Evolutionary conservation across 495 filamentous ascomycete species (phyloP).

Genomic region (Neurospora pannonica): DNA sequence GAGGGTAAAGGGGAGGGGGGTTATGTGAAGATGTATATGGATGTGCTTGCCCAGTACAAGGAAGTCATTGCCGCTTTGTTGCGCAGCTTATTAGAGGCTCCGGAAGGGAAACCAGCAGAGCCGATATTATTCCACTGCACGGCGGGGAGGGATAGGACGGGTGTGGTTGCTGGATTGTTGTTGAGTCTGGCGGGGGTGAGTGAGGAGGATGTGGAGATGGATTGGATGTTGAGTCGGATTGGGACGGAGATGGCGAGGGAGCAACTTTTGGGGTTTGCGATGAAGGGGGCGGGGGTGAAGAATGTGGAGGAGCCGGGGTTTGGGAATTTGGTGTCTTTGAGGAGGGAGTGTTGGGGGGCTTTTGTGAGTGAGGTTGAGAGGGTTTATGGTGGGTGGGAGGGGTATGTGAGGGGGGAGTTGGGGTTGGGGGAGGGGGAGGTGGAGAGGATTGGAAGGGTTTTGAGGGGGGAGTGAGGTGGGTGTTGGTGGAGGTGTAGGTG

Average conservation of each 20-base stretch:
- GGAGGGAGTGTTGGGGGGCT: slow-evolving; percentile 26
- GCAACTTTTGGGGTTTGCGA: slow-evolving; percentile 30
- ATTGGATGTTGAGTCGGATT: slow-evolving; percentile 42
- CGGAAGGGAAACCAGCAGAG: slow-evolving; percentile 28
- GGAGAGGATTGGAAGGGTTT: slow-evolving; percentile 31
- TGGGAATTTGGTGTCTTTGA: slow-evolving; percentile 29
- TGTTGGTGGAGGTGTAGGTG: not conserved
- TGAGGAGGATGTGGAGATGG: slow-evolving; percentile 35
- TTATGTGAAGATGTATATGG: slow-evolving; percentile 32
- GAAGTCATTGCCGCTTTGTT: slow-evolving; percentile 27
- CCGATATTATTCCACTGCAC: slow-evolving; percentile 40
- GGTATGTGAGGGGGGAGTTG: slow-evolving; percentile 28
- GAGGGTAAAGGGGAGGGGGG: slow-evolving; percentile 32
- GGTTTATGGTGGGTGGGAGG: slow-evolving; percentile 34
- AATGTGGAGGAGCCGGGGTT: slow-evolving; percentile 29
- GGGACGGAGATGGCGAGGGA: slow-evolving; percentile 36
- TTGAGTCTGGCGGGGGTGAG: slow-evolving; percentile 43
- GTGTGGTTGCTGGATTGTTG: slow-evolving; percentile 48
- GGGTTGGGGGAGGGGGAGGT: slow-evolving; percentile 34
- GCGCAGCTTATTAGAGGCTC: slow-evolving; percentile 26
- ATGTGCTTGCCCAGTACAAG: slow-evolving; percentile 28
- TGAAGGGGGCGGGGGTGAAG: slow-evolving; percentile 19
- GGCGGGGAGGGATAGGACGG: slow-evolving; percentile 59
- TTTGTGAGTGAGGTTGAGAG: slow-evolving; percentile 27
- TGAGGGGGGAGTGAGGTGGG: not conserved